These are phyloP conservation scores for Pelargonium hybrid DNA, from an alignment of 441 rosid species.

Conservation along the genomic window DNA sequence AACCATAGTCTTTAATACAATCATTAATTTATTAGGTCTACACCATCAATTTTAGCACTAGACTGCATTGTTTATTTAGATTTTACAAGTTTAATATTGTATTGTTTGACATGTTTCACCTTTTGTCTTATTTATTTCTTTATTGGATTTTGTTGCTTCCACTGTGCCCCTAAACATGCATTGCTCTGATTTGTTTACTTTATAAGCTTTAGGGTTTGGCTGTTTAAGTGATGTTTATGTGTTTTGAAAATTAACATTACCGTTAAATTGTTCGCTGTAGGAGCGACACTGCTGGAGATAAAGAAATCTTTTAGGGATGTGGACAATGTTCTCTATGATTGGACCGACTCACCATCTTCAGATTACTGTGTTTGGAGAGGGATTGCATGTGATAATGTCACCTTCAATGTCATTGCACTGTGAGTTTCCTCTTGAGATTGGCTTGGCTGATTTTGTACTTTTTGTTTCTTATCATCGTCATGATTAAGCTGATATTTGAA, in stretches of 20 bases:
- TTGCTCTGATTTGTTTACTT: background rate
- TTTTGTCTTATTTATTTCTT: background rate
- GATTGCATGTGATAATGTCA: constrained; percentile 53
- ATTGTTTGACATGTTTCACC: constrained; percentile 1
- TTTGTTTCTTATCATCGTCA: background rate
- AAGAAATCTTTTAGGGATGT: constrained; percentile 68
- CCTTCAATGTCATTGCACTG: constrained; percentile 62
- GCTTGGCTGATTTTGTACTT: background rate
- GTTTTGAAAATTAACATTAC: background rate
- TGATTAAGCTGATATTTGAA: background rate
- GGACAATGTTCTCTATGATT: constrained; percentile 60
- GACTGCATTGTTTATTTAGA: background rate
- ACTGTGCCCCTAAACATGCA: too few species aligned
- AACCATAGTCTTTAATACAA: background rate
- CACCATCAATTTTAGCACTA: background rate
- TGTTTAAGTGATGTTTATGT: background rate
- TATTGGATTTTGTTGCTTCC: background rate
- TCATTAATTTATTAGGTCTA: background rate
- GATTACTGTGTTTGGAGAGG: constrained; percentile 94
- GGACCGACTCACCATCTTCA: constrained; percentile 50
- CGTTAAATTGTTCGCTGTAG: constrained; percentile 19
- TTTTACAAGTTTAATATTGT: background rate
- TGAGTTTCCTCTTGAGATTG: constrained; percentile 24
- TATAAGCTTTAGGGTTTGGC: background rate
- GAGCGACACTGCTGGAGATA: constrained; percentile 58